Evolutionary conservation across 768 basidiomycete species (phyloP).

Genomic region (Hydnomerulius pinastri): DNA sequence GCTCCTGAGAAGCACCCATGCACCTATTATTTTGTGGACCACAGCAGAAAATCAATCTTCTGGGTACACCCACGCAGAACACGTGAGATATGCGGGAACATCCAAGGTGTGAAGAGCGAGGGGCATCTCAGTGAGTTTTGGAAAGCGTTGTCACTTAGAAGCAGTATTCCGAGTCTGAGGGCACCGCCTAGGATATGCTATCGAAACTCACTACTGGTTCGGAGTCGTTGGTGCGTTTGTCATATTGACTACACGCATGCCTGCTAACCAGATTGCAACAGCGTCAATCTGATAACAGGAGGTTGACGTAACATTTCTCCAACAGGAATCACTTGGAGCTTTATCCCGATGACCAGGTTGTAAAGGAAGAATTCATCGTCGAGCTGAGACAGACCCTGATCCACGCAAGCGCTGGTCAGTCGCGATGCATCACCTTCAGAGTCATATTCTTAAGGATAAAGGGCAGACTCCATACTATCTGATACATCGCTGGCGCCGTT

Average conservation of each 20-base stretch:
- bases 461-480: not conserved
- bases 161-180: not conserved
- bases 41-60: slow-evolving; percentile 42
- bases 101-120: slow-evolving; percentile 38
- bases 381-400: not conserved
- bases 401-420: not conserved
- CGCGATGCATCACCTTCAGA: not conserved
- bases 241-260: not conserved
- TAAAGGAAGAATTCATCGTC: not conserved
- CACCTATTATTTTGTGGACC: slow-evolving; percentile 50
- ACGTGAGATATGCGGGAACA: slow-evolving; percentile 30
- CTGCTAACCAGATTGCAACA: not conserved
- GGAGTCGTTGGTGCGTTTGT: not conserved
- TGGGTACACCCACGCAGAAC: slow-evolving; percentile 43
- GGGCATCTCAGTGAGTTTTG: slow-evolving; percentile 1
- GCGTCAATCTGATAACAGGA: not conserved
- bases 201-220: slow-evolving; percentile 27
- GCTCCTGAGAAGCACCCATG: not conserved
- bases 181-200: slow-evolving; percentile 14
- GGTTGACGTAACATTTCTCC: not conserved
- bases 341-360: not conserved
- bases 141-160: too few species aligned
- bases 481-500: not conserved
- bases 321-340: not conserved
- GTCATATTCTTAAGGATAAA: not conserved